Evolutionary conservation across 1,284 basidiomycete species (phyloP).

Genomic region (Neonothopanus nambi): DNA sequence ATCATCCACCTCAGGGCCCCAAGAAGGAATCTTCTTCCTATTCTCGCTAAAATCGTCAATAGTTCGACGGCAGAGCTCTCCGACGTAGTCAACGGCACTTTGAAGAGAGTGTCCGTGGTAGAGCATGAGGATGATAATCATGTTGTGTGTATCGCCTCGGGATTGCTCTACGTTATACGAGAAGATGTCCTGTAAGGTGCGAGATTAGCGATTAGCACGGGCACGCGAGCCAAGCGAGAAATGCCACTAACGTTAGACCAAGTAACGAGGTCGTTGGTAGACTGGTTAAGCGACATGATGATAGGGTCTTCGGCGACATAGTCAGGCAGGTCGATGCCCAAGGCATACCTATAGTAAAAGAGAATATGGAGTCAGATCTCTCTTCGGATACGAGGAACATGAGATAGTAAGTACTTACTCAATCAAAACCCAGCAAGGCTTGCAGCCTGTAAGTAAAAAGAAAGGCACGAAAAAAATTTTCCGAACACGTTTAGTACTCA

Average conservation of each 20-base stretch:
- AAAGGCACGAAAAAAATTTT: too few species aligned
- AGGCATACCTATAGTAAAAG: constrained; percentile 40
- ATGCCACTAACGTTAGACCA: constrained; percentile 55
- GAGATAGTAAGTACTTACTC: constrained; percentile 37
- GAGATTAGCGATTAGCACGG: background rate
- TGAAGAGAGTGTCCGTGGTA: constrained; percentile 49
- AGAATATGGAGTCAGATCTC: background rate
- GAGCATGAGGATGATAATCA: constrained; percentile 58
- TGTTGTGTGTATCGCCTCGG: constrained; percentile 56
- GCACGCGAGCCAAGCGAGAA: background rate
- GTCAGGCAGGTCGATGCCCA: constrained; percentile 57
- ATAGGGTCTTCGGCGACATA: constrained; percentile 51
- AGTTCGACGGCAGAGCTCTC: constrained; percentile 47
- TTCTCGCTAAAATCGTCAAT: constrained; percentile 48
- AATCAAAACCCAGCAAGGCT: constrained; percentile 60
- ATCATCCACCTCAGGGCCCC: constrained; percentile 50
- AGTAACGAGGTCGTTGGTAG: constrained; percentile 58
- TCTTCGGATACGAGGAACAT: background rate
- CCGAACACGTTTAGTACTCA: background rate
- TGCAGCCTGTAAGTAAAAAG: constrained; percentile 42
- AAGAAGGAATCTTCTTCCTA: constrained; percentile 47
- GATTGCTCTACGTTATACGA: constrained; percentile 66
- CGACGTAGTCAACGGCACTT: constrained; percentile 53
- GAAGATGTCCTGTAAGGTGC: constrained; percentile 50
- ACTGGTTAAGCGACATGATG: constrained; percentile 51